Conservation (phyloP, 192 early-diverging fungal genomes). For the Geranomyces michiganensis region DNA sequence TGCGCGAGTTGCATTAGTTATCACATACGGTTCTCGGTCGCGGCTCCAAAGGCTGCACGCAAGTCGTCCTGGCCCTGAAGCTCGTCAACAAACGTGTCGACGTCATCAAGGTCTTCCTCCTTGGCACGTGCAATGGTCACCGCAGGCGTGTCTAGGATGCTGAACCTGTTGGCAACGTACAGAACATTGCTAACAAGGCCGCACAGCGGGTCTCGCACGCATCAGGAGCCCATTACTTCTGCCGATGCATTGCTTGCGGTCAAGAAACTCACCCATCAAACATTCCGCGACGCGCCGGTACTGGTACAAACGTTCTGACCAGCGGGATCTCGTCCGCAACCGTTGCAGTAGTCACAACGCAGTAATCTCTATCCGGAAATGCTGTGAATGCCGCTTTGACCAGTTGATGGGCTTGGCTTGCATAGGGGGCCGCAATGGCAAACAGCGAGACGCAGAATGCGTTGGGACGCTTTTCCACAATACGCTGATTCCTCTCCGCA, state of each 20-base stretch:
- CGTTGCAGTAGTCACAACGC: slow-evolving; percentile 52
- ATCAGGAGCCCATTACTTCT: no score
- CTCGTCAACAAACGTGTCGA: slow-evolving; percentile 6
- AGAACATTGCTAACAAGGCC: slow-evolving; percentile 28
- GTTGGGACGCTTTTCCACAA: slow-evolving; percentile 34
- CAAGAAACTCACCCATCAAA: slow-evolving; percentile 25
- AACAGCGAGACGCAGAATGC: slow-evolving; percentile 53
- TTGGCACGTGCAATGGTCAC: background rate
- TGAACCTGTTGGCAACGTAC: slow-evolving; percentile 50
- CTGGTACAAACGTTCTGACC: slow-evolving; percentile 39
- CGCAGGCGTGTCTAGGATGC: slow-evolving; percentile 11
- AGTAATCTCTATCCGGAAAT: slow-evolving; percentile 55
- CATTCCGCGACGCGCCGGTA: slow-evolving; percentile 36
- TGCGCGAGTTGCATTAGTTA: no score
- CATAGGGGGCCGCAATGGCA: slow-evolving; percentile 51
- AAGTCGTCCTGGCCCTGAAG: slow-evolving; percentile 6
- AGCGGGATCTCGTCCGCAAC: slow-evolving; percentile 45
- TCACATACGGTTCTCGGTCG: slow-evolving; percentile 9
- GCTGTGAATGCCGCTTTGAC: slow-evolving; percentile 44
- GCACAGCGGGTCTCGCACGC: no score
- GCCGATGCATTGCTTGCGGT: no score
- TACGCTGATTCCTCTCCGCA: no score
- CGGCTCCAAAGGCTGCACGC: background rate
- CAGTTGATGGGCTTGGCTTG: slow-evolving; percentile 49
- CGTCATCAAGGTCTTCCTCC: background rate